Conservation (phyloP, 805 yeast species). For the Ogataea thermomethanolica region DNA sequence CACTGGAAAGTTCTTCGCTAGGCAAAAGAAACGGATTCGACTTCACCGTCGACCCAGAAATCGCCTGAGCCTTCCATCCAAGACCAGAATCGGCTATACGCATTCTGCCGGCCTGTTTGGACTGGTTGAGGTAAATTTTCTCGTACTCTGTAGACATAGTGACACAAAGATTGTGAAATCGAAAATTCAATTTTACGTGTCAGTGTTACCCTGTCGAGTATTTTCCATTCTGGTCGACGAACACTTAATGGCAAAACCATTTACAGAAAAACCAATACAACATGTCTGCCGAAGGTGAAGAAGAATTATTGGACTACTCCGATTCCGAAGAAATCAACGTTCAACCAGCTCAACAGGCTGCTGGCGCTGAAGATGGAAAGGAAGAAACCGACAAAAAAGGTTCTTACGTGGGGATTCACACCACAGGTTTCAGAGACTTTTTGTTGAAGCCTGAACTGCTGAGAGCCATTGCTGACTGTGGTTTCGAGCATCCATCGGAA, state of each 20-base stretch:
- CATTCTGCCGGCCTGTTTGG: constrained; percentile 79
- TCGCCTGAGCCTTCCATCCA: constrained; percentile 74
- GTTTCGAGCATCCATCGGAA: constrained; percentile 99
- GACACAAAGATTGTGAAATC: constrained; percentile 2
- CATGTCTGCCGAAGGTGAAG: constrained; percentile 97
- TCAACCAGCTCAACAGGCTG: constrained; percentile 47
- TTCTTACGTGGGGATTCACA: constrained; percentile 95
- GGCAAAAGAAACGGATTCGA: constrained; percentile 83
- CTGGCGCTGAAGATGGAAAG: constrained; percentile 44
- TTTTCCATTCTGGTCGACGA: constrained; percentile 11
- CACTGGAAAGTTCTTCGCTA: constrained; percentile 75
- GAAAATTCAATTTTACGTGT: constrained; percentile 9
- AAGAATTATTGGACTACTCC: constrained; percentile 98
- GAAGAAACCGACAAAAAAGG: constrained; percentile 83
- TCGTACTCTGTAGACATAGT: constrained; percentile 65
- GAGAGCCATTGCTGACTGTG: constrained; percentile 98
- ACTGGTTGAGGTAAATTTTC: constrained; percentile 83
- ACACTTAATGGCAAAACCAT: constrained; percentile 9
- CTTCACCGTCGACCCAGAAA: constrained; percentile 44
- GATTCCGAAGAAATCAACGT: constrained; percentile 95
- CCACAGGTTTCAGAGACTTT: constrained; percentile 98
- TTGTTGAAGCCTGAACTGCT: constrained; percentile 92
- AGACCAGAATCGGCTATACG: constrained; percentile 95
- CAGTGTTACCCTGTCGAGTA: constrained; percentile 16
- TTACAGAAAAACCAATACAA: constrained; percentile 2